These are phyloP conservation scores for Beauveria sp. DNA, from an alignment of 2,329 filamentous ascomycete genomes.

Conservation along the genomic window DNA sequence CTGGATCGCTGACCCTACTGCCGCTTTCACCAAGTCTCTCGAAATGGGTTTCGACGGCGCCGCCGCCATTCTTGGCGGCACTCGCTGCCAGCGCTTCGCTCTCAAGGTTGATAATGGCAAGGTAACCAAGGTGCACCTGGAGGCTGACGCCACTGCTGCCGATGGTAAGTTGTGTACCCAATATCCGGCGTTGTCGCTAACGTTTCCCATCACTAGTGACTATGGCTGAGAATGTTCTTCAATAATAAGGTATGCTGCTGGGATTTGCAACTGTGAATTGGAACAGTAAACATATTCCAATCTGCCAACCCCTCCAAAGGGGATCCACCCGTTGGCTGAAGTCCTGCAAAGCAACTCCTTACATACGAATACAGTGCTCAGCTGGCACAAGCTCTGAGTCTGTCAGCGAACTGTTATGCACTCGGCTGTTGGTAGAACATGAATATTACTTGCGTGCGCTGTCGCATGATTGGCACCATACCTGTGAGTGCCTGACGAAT, in stretches of 20 bases:
- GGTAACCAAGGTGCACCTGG: constrained; percentile 72
- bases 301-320: neutral
- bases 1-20: constrained; percentile 77
- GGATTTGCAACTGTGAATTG: neutral
- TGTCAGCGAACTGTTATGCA: neutral
- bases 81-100: constrained; percentile 81
- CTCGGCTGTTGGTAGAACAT: neutral
- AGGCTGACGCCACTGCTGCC: constrained; percentile 82
- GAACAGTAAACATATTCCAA: neutral
- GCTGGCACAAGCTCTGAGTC: neutral
- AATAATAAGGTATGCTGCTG: constrained; percentile 15
- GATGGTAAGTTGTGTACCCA: constrained; percentile 46
- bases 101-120: constrained; percentile 77
- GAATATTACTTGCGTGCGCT: neutral
- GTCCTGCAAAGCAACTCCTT: neutral
- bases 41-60: constrained; percentile 73
- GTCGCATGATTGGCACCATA: neutral
- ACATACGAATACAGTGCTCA: neutral
- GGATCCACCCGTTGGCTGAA: neutral
- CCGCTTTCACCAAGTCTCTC: constrained; percentile 72
- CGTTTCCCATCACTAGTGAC: constrained; percentile 33
- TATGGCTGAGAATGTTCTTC: constrained; percentile 44
- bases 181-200: neutral
- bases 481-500: neutral
- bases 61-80: constrained; percentile 69